Evolutionary conservation across 192 early-diverging fungal genomes (phyloP).

Genomic region (Backusella macrospora): DNA sequence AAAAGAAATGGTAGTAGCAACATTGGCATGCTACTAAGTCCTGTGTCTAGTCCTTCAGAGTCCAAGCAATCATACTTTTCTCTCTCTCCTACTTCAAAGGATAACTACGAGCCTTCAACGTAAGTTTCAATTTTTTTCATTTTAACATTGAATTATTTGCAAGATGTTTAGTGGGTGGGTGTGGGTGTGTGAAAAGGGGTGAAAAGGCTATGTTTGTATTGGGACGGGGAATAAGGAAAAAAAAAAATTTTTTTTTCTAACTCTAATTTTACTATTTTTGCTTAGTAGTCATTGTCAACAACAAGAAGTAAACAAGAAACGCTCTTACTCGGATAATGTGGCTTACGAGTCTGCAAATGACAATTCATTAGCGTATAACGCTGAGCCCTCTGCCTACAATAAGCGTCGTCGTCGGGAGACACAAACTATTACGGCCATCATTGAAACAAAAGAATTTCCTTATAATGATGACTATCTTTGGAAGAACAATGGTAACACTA

Average conservation of each 20-base stretch:
- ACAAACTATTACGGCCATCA: conserved; percentile 57
- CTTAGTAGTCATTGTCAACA: neutral
- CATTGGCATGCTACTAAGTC: conserved; percentile 21
- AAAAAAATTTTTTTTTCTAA: neutral
- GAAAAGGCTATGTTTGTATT: neutral
- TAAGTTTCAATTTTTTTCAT: neutral
- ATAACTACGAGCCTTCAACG: conserved; percentile 10
- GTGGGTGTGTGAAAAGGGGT: neutral
- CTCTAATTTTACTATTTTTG: neutral
- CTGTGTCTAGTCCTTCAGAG: neutral
- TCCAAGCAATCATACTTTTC: neutral
- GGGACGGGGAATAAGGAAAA: neutral
- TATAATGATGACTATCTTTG: conserved; percentile 43
- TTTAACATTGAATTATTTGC: neutral
- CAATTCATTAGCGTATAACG: neutral
- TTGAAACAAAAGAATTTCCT: conserved; percentile 45
- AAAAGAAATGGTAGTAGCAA: conserved; percentile 8
- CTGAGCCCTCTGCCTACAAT: conserved; percentile 11
- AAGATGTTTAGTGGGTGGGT: neutral
- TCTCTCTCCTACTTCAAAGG: neutral
- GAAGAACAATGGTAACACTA: conserved; percentile 44
- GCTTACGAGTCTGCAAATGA: neutral
- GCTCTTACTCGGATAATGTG: neutral
- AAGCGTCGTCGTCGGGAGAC: conserved; percentile 60
- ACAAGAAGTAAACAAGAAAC: neutral